Evolutionary conservation across 768 basidiomycete genomes (phyloP).

Genomic region (Lyophyllum semitale): DNA sequence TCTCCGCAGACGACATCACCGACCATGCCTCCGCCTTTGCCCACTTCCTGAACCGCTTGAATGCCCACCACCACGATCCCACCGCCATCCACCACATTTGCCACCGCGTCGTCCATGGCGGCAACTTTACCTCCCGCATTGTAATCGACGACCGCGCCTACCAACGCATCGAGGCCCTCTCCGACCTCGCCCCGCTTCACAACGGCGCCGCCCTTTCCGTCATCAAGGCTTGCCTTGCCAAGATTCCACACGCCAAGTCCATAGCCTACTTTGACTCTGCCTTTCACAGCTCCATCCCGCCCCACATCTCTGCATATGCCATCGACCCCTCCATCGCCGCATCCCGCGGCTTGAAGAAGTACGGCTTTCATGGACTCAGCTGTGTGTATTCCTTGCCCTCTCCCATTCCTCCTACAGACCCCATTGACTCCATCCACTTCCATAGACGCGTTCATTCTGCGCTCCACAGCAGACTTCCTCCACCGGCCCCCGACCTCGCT

Average conservation of each 20-base stretch:
- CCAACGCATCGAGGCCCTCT: constrained; percentile 72
- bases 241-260: constrained; percentile 67
- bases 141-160: constrained; percentile 67
- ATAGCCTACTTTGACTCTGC: constrained; percentile 89
- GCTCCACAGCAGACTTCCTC: constrained; percentile 59
- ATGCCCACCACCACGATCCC: constrained; percentile 45
- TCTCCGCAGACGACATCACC: constrained; percentile 43
- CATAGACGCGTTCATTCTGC: constrained; percentile 68
- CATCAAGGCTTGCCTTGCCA: constrained; percentile 59
- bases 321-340: constrained; percentile 65
- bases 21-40: constrained; percentile 67
- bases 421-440: background rate
- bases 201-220: constrained; percentile 64
- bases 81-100: constrained; percentile 56
- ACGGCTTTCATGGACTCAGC: constrained; percentile 89
- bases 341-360: constrained; percentile 76
- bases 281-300: constrained; percentile 78
- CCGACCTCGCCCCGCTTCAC: constrained; percentile 80
- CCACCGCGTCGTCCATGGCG: constrained; percentile 88
- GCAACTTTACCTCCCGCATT: constrained; percentile 72
- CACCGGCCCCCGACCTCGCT: constrained; percentile 51
- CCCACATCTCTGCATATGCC: constrained; percentile 78
- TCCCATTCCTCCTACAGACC: background rate
- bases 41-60: constrained; percentile 55
- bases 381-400: constrained; percentile 39